Percentiles rank a stretch among this genome's conserved stretches.
phyloP scores from a whole-genome alignment of 2,329 filamentous ascomycete genomes.

The Lachnellula subtilissima region DNA sequence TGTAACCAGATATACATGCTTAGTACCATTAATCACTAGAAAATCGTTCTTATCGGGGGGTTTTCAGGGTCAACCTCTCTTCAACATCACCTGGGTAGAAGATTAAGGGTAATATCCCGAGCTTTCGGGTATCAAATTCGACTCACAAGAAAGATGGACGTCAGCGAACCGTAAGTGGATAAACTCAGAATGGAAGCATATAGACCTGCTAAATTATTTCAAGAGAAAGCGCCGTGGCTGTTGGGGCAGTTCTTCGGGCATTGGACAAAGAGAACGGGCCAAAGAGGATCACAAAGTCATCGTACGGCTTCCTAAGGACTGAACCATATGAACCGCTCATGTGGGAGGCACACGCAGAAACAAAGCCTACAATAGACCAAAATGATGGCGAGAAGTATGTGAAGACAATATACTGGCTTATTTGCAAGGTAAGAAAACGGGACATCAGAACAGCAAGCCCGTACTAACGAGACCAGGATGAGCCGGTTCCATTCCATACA shows the following conservation, averaged over 20 bases:
- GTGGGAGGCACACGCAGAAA: slow-evolving; percentile 1
- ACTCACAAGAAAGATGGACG: neutral
- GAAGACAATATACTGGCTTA: slow-evolving; percentile 12
- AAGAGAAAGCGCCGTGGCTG: slow-evolving; percentile 10
- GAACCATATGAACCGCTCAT: slow-evolving; percentile 7
- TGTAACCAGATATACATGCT: no score
- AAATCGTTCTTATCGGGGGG: slow-evolving; percentile 17
- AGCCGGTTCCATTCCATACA: neutral
- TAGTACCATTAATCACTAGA: slow-evolving; percentile 2
- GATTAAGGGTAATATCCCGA: neutral
- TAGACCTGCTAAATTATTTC: neutral
- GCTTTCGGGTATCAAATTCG: neutral
- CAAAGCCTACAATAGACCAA: slow-evolving; percentile 2
- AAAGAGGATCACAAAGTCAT: slow-evolving; percentile 4
- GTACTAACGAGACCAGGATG: neutral
- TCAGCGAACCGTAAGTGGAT: neutral
- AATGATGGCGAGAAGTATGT: slow-evolving; percentile 13
- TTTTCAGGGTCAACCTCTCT: slow-evolving; percentile 7
- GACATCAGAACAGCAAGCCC: neutral
- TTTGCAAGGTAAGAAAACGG: slow-evolving; percentile 6
- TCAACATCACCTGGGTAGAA: neutral
- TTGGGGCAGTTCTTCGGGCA: slow-evolving; percentile 13
- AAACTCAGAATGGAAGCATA: neutral
- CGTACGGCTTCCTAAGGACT: slow-evolving; percentile 11
- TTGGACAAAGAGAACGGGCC: slow-evolving; percentile 14